Evolutionary conservation across 768 basidiomycete species (phyloP), one percentile per base, ranked within the genome.

Genomic region (Termitomyces heimii): DNA sequence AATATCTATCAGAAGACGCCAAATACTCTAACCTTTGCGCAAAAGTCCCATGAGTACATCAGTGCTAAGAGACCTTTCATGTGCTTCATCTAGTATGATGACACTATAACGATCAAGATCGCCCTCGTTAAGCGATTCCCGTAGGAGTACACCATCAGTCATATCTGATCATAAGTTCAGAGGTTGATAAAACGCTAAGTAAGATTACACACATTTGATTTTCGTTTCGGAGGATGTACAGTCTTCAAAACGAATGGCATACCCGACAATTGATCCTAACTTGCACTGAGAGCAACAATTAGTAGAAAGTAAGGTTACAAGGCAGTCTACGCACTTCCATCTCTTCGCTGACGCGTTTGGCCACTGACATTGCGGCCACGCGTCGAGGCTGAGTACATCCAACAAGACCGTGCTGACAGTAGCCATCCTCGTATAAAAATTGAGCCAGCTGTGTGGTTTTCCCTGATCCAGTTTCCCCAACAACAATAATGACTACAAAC

Each of bases 381-480:
- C 97, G 94, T 64, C 97, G 84, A 49, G 97, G 97, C 68, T 99
- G 97, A 0, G 97, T 99, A 67, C 97, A 99, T 12, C 96, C 96
- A 50, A 99, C 85, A 43, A 98, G 79, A 18, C 96, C 96, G 72
- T 86, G 82, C 4, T 82, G 69, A 62, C 94, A 92, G 70, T 96
- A 99, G 0, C 97, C 97, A 60, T 99, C 97, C 69, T 99, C 97
- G 67, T 98, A 92, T 60, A 99, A 71, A 73, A 94, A 99, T 67
- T 99, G 97, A 0, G 92, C 77, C 6, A 99, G 76, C 69, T 99
- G 97, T 0, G 97, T 98, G 1, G 97, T 99, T 75, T 99, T 99
- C 6, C 97, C 97, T 0, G 96, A 98, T 10, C 97, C 97, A n/a
- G 97, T 99, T 73, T 99, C 97, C n/a, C 97, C 97, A 40, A 99